phyloP scores from a whole-genome alignment of 768 basidiomycete genomes.

The Coprinopsis cinerea region DNA sequence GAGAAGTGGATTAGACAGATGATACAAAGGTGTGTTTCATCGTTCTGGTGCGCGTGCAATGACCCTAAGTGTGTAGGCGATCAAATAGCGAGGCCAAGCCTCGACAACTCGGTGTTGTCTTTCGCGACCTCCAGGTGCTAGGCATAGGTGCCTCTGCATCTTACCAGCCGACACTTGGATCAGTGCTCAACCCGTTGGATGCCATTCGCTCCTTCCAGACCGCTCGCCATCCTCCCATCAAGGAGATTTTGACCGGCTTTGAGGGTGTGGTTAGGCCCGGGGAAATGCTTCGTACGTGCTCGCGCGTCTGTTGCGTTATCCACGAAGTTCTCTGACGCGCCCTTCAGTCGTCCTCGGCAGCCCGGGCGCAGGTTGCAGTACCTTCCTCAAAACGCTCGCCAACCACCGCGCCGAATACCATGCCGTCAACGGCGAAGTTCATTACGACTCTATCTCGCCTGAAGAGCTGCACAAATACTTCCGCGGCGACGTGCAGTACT shows the following conservation, averaged over 20 bases:
- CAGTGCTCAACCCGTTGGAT: slow-evolving; percentile 29
- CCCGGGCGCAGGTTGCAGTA: slow-evolving; percentile 81
- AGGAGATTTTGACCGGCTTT: slow-evolving; percentile 57
- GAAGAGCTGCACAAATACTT: slow-evolving; percentile 56
- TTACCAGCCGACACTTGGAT: slow-evolving; percentile 53
- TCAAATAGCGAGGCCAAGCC: slow-evolving; percentile 40
- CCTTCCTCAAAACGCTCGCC: slow-evolving; percentile 74
- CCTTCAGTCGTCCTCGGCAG: slow-evolving; percentile 63
- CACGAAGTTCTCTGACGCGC: background rate
- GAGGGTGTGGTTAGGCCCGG: slow-evolving; percentile 62
- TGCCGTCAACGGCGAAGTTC: slow-evolving; percentile 61
- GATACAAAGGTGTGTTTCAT: no score
- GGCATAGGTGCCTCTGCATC: slow-evolving; percentile 52
- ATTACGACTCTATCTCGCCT: slow-evolving; percentile 72
- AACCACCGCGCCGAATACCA: slow-evolving; percentile 71
- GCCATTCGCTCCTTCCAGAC: slow-evolving; percentile 38
- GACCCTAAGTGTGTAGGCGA: no score
- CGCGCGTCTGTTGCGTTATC: background rate
- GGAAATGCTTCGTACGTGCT: slow-evolving; percentile 69
- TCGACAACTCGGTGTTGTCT: slow-evolving; percentile 56
- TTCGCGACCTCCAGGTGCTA: slow-evolving; percentile 51
- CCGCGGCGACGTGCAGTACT: slow-evolving; percentile 77
- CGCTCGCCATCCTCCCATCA: slow-evolving; percentile 53
- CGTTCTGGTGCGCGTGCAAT: no score
- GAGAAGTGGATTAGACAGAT: no score